A percentile compares a stretch with the other conserved stretches of the same genome.
These are phyloP conservation scores for Gossypium rotundifolium DNA, from an alignment of 345 rosid species.

Conservation along the genomic window DNA sequence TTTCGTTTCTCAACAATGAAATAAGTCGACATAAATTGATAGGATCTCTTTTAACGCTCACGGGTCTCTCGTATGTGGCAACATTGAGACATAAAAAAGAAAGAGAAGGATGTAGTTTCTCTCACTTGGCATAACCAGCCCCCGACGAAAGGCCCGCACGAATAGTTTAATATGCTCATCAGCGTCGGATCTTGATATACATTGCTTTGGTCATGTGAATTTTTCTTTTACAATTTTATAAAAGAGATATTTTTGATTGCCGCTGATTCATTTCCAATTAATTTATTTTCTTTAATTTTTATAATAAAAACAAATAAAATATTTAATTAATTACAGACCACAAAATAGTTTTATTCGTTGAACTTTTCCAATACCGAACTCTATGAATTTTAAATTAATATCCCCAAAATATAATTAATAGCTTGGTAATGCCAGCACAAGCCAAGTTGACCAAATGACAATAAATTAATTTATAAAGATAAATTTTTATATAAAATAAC, in stretches of 20 bases:
- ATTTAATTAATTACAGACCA: too few species aligned
- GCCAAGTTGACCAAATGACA: not conserved
- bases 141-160: accelerated
- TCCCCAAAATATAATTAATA: not conserved
- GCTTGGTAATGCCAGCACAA: not conserved
- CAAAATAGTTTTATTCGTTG: not conserved
- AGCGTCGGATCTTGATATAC: too few species aligned
- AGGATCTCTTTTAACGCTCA: too few species aligned
- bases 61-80: accelerated
- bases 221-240: not conserved
- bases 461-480: not conserved
- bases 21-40: too few species aligned
- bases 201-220: not conserved
- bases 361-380: not conserved
- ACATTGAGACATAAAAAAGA: too few species aligned
- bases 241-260: not conserved
- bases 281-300: too few species aligned
- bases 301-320: too few species aligned
- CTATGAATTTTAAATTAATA: not conserved
- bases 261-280: not conserved
- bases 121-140: accelerated
- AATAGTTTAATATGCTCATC: too few species aligned
- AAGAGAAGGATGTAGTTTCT: too few species aligned
- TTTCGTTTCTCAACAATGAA: accelerated
- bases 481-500: not conserved